Evolutionary conservation across 495 filamentous ascomycete genomes (phyloP).

Genomic region (Lindgomyces ingoldianus): DNA sequence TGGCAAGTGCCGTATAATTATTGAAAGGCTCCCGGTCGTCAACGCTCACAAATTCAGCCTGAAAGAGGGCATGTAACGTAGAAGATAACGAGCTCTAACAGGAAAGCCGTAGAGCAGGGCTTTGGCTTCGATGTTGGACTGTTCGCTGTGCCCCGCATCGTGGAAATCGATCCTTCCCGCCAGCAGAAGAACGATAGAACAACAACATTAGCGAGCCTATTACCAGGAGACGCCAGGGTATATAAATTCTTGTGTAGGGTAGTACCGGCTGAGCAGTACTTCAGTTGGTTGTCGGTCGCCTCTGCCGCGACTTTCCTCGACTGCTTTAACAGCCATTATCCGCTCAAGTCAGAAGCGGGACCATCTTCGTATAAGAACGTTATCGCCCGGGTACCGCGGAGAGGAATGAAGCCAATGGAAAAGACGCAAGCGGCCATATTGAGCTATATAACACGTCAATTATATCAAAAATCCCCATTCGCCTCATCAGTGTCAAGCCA

Average conservation of each 20-base stretch:
- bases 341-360: constrained; percentile 9
- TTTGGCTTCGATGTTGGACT: background rate
- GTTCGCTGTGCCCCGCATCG: constrained; percentile 13
- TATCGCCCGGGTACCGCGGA: constrained; percentile 2
- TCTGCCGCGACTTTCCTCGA: background rate
- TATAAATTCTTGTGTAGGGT: background rate
- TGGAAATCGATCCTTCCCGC: background rate
- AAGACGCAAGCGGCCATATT: constrained; percentile 24
- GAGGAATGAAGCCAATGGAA: constrained; percentile 12
- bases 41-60: constrained; percentile 19
- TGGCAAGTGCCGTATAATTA: constrained; percentile 1
- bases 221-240: background rate
- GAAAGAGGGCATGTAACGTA: constrained; percentile 11
- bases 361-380: background rate
- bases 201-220: too few relatives aligned
- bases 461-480: constrained; percentile 43
- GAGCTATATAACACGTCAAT: constrained; percentile 33
- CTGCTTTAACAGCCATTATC: background rate
- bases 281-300: constrained; percentile 3
- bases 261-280: background rate
- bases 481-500: constrained; percentile 64
- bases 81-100: constrained; percentile 17
- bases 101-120: background rate
- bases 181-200: background rate
- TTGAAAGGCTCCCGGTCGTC: background rate